Evolutionary conservation across 1,284 basidiomycete genomes (phyloP), one percentile per base, ranked within the genome.

Genomic region (Moniliella sp.): DNA sequence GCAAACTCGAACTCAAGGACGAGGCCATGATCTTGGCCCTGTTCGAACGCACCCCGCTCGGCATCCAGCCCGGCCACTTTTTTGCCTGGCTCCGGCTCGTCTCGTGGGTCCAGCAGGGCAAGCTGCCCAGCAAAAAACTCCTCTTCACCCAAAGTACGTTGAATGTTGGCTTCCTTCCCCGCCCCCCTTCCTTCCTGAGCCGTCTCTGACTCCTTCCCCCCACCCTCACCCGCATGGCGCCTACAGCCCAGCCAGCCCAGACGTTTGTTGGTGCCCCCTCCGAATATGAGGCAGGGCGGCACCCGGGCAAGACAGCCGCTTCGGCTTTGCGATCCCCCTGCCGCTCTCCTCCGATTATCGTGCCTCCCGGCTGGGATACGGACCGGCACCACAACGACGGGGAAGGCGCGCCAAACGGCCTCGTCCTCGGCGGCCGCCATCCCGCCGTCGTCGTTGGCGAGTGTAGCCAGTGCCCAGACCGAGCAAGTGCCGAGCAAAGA

Each of bases 1-100:
- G 51, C 28, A 46, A 40, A 18, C 43, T 59, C 29, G 36, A 37
- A 11, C 44, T 52, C 17, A 41, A 50, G 13, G 46, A 59, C 25
- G 57, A 59, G 30, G 41, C 53, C 4, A 35, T 48, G 43, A 59
- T 59, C 19, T 31, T 59, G 30, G 50, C 55, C 7, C 43, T 57
- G 12, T 57, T 59, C 38, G 57, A 59, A 28, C 42, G 54, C 16
- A 50, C 48, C 0, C 54, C 57, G 0, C 32, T 48, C 4, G 57
- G 57, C n/a, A 43, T 59, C 7, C 39, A 33, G 7, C 37, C 46
- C 1, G 57, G 55, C 15, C 51, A 57, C 35, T 50, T 59, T n/a
- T 25, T 59, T 28, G 57, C 57, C 11, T 46, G 57, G 40, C 37
- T 59, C 14, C 43, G 57, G 13, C 44, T 59, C 8, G 46, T 50